Evolutionary conservation across 1,284 basidiomycete species (phyloP).

Genomic region (Boletus mariae): DNA sequence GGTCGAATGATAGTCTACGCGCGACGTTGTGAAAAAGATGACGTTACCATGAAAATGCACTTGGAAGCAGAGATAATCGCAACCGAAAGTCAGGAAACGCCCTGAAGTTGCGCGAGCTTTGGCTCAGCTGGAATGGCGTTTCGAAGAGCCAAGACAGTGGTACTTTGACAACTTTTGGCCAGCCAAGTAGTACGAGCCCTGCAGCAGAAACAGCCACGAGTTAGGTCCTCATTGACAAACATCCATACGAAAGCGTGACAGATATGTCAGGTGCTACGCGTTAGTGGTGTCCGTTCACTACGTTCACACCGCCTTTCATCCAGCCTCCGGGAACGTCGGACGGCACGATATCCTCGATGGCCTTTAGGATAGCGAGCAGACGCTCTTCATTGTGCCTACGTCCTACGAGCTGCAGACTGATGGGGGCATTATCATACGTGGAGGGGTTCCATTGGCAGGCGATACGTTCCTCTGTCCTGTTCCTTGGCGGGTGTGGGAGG

Average conservation of each 20-base stretch:
- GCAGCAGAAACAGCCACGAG: slow-evolving; percentile 11
- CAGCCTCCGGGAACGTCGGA: slow-evolving; percentile 11
- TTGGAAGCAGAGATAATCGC: neutral
- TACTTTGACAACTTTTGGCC: too few relatives aligned
- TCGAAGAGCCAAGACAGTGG: neutral
- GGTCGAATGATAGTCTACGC: neutral
- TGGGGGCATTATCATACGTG: slow-evolving; percentile 43
- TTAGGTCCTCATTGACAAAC: slow-evolving; percentile 6
- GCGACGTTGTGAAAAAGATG: neutral
- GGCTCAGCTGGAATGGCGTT: neutral
- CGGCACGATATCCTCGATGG: slow-evolving; percentile 37
- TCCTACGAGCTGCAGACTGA: slow-evolving; percentile 47
- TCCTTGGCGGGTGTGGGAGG: slow-evolving; percentile 31
- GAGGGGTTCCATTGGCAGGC: slow-evolving; percentile 42
- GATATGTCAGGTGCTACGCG: neutral
- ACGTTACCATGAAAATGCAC: neutral
- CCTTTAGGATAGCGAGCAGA: slow-evolving; percentile 42
- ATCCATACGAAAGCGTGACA: slow-evolving; percentile 1
- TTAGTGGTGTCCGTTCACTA: slow-evolving; percentile 13
- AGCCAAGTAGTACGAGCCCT: slow-evolving; percentile 1
- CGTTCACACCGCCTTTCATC: slow-evolving; percentile 4
- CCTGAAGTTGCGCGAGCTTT: neutral
- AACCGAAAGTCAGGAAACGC: neutral
- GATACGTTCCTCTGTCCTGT: slow-evolving; percentile 38
- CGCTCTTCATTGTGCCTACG: slow-evolving; percentile 49